Evolutionary conservation across 306 rosid genomes (phyloP).

Genomic region (Vigna hirtella): DNA sequence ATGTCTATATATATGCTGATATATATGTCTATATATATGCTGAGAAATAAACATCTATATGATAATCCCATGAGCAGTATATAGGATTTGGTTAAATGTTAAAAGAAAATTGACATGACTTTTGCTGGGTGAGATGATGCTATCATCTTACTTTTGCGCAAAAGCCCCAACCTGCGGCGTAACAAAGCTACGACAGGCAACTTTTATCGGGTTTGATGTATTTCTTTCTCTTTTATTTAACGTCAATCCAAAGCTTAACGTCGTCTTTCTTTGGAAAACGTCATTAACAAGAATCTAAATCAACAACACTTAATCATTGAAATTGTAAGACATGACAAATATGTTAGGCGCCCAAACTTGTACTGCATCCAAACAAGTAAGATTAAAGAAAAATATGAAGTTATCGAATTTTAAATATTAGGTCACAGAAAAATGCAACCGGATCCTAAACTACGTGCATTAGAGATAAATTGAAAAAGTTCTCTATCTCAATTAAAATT

Average conservation of each 20-base stretch:
- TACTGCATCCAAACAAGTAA: not conserved
- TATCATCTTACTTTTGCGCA: not conserved
- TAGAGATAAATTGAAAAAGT: too few species aligned
- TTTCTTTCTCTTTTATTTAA: not conserved
- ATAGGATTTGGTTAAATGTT: too few species aligned
- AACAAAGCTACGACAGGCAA: slow-evolving; percentile 21
- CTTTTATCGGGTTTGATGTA: not conserved
- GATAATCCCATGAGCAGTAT: too few species aligned
- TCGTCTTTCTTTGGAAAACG: not conserved
- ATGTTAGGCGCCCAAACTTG: not conserved
- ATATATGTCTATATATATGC: too few species aligned
- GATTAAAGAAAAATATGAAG: not conserved
- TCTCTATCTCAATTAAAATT: too few species aligned
- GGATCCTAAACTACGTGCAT: not conserved
- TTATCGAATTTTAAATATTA: not conserved
- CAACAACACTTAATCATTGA: slow-evolving; percentile 13
- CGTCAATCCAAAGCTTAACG: not conserved
- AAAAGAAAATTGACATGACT: not conserved
- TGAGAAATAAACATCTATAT: too few species aligned
- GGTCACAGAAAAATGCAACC: not conserved
- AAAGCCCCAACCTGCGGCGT: slow-evolving; percentile 29
- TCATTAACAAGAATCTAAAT: not conserved
- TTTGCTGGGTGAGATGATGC: slow-evolving; percentile 8
- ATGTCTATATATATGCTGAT: too few species aligned
- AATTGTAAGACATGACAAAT: not conserved